A percentile compares a stretch with the other conserved stretches of the same genome.
Evolutionary conservation across 495 filamentous ascomycete species (phyloP).

Genomic region (Podospora pseudoanserina): DNA sequence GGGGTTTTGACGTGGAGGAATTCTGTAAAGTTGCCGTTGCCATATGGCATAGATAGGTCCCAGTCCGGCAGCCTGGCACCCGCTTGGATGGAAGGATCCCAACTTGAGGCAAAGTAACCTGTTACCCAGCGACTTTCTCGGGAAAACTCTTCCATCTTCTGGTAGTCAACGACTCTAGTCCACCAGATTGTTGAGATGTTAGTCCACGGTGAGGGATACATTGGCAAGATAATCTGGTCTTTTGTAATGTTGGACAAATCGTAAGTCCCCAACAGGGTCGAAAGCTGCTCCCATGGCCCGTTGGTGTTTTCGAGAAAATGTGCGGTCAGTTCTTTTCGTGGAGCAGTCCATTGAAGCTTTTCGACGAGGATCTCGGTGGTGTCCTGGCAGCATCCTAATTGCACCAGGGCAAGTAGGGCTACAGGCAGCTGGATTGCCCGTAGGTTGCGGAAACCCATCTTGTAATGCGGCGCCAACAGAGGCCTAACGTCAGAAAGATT

Average conservation of each 20-base stretch:
- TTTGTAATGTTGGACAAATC: not conserved
- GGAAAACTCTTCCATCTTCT: not conserved
- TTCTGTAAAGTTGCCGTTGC: not conserved
- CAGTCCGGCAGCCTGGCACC: not conserved
- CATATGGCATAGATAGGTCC: not conserved
- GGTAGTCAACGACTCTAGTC: not conserved
- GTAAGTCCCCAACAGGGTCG: not conserved
- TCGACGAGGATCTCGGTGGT: not conserved
- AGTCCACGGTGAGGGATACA: not conserved
- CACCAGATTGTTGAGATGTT: not conserved
- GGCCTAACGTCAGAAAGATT: not conserved
- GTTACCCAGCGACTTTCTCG: too few relatives aligned
- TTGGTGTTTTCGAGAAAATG: not conserved
- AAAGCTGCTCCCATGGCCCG: not conserved
- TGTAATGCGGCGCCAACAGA: not conserved
- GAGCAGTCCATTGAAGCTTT: not conserved
- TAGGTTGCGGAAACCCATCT: not conserved
- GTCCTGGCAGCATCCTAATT: not conserved
- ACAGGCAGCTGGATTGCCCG: not conserved
- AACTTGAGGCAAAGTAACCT: not conserved
- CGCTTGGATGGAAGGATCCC: not conserved
- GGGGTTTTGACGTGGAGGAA: slow-evolving; percentile 1
- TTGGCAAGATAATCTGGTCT: not conserved
- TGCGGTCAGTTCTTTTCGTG: not conserved
- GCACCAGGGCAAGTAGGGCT: not conserved